Evolutionary conservation across 371 early-diverging fungal genomes (phyloP).

Genomic region (Lichtheimia hyalospora): DNA sequence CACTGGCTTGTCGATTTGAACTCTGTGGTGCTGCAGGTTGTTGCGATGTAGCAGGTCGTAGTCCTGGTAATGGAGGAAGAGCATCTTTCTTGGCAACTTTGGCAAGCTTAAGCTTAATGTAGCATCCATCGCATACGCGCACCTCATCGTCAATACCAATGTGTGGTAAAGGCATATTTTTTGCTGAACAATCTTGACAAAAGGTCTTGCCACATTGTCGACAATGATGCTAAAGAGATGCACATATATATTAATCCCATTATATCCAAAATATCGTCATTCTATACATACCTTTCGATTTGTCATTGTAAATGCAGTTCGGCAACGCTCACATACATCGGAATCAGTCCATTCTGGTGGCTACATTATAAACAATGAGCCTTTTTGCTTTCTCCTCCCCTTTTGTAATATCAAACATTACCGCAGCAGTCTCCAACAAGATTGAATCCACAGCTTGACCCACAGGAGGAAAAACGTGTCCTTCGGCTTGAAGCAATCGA

Average conservation of each 20-base stretch:
- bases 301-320: constrained; percentile 88
- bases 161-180: constrained; percentile 80
- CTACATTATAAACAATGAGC: constrained; percentile 30
- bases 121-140: constrained; percentile 94
- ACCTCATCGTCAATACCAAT: constrained; percentile 88
- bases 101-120: constrained; percentile 62
- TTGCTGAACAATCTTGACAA: constrained; percentile 91
- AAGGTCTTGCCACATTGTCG: constrained; percentile 94
- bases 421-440: constrained; percentile 68
- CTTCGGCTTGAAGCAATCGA: constrained; percentile 74
- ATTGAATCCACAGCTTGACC: constrained; percentile 71
- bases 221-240: constrained; percentile 79
- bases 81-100: constrained; percentile 26
- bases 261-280: not conserved
- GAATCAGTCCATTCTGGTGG: constrained; percentile 97
- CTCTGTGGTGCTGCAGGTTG: not conserved
- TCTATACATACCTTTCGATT: constrained; percentile 74
- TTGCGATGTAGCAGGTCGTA: not conserved
- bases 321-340: constrained; percentile 91
- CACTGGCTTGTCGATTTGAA: not conserved
- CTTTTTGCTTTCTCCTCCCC: not conserved
- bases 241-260: not conserved
- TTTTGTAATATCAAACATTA: constrained; percentile 24
- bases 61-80: constrained; percentile 13
- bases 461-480: constrained; percentile 72